Conservation (phyloP, 345 rosid species). For the Gossypium raimondii region DNA sequence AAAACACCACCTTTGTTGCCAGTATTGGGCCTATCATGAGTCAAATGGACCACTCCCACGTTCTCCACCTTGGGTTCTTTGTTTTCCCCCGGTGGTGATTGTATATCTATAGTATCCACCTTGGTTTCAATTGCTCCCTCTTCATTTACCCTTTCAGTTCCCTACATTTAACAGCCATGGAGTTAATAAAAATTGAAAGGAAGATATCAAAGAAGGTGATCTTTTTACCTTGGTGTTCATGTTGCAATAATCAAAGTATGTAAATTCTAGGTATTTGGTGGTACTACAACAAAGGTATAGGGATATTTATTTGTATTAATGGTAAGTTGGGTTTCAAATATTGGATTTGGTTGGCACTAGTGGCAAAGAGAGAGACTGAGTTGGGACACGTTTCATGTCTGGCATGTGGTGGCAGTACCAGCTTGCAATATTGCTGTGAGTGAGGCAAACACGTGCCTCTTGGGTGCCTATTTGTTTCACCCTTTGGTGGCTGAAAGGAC, state of each 20-base stretch:
- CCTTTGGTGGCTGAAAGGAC: not conserved
- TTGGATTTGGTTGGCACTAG: not conserved
- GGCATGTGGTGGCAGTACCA: slow-evolving; percentile 12
- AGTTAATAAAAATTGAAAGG: not conserved
- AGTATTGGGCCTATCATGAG: not conserved
- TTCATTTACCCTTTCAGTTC: slow-evolving; percentile 25
- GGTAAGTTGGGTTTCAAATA: not conserved
- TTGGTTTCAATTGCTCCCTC: slow-evolving; percentile 28
- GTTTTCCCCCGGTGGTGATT: slow-evolving; percentile 26
- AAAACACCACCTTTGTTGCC: slow-evolving; percentile 15
- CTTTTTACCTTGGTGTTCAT: not conserved
- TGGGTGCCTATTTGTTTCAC: not conserved
- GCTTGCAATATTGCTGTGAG: not conserved
- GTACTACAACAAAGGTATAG: not conserved
- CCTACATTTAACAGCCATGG: slow-evolving; percentile 1
- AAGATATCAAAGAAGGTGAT: not conserved
- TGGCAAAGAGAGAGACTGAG: not conserved
- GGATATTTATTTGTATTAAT: not conserved
- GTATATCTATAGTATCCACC: slow-evolving; percentile 33
- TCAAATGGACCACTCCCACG: slow-evolving; percentile 37
- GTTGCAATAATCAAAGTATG: not conserved
- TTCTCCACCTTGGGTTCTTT: slow-evolving; percentile 26
- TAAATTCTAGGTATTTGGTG: not conserved
- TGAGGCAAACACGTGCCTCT: slow-evolving; percentile 2
- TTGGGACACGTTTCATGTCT: slow-evolving; percentile 16